phyloP scores from a whole-genome alignment of 2,329 filamentous ascomycete species.

The Aureobasidium sp. region DNA sequence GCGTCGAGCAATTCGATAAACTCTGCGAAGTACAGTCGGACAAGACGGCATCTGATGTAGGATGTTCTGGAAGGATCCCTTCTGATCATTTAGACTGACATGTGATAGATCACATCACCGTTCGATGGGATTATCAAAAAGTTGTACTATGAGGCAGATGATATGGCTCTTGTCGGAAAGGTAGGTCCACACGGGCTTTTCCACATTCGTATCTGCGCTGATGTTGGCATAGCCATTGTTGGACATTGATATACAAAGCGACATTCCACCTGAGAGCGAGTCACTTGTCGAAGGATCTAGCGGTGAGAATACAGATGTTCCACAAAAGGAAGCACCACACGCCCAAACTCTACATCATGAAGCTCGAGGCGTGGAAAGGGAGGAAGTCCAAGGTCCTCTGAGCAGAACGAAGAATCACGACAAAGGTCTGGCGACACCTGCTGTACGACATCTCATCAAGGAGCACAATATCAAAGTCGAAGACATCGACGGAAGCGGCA shows the following conservation, averaged over 20 bases:
- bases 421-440: constrained; percentile 71
- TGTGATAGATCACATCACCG: constrained; percentile 75
- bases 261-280: constrained; percentile 57
- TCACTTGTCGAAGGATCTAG: constrained; percentile 30
- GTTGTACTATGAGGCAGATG: constrained; percentile 88
- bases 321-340: constrained; percentile 3
- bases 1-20: constrained; percentile 95
- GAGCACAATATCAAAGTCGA: constrained; percentile 70
- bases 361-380: neutral
- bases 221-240: constrained; percentile 60
- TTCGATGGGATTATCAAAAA: constrained; percentile 96
- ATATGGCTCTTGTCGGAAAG: constrained; percentile 89
- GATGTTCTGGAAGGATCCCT: neutral
- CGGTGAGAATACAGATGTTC: constrained; percentile 24
- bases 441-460: constrained; percentile 81
- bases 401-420: constrained; percentile 12
- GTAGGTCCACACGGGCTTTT: constrained; percentile 29
- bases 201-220: neutral
- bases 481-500: constrained; percentile 76
- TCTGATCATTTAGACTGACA: neutral
- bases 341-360: neutral
- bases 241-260: constrained; percentile 86
- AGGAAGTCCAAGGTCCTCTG: constrained; percentile 9
- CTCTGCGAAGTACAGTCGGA: constrained; percentile 98
- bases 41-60: constrained; percentile 66